Conservation (phyloP, 2,329 filamentous ascomycete species). For the Venturia pyrina region DNA sequence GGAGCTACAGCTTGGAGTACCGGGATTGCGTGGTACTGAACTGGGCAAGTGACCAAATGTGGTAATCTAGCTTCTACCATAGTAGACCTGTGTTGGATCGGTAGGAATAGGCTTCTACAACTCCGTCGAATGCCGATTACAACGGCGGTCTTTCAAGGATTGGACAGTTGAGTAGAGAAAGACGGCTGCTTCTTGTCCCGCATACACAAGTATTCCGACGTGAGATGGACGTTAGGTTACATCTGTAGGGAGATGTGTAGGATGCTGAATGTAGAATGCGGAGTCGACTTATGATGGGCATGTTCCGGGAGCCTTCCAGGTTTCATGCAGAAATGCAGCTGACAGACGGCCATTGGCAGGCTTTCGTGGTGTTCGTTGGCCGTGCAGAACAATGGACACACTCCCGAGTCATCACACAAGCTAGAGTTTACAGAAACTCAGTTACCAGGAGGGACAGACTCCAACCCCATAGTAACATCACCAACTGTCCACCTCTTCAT, state of each 20-base stretch:
- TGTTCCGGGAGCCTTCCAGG: not conserved
- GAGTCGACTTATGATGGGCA: not conserved
- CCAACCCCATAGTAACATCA: not conserved
- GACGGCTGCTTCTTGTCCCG: not conserved
- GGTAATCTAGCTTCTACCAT: too few relatives aligned
- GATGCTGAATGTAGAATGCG: not conserved
- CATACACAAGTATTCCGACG: not conserved
- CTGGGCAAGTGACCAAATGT: not conserved
- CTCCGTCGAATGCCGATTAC: not conserved
- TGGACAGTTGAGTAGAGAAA: not conserved
- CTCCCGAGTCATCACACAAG: not conserved
- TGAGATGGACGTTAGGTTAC: not conserved
- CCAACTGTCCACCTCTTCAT: not conserved
- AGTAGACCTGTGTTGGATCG: not conserved
- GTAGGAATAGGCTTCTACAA: not conserved
- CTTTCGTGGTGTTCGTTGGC: not conserved
- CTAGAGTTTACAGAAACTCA: not conserved
- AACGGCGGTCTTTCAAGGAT: not conserved
- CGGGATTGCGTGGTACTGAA: not conserved
- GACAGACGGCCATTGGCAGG: not conserved
- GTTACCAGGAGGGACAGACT: not conserved
- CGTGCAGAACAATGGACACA: not conserved
- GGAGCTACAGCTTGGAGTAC: not conserved
- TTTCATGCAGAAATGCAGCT: constrained; percentile 3
- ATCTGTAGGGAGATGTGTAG: not conserved